Evolutionary conservation across 352 stramenopile species (phyloP).

Genomic region (Pythium rishiriense): DNA sequence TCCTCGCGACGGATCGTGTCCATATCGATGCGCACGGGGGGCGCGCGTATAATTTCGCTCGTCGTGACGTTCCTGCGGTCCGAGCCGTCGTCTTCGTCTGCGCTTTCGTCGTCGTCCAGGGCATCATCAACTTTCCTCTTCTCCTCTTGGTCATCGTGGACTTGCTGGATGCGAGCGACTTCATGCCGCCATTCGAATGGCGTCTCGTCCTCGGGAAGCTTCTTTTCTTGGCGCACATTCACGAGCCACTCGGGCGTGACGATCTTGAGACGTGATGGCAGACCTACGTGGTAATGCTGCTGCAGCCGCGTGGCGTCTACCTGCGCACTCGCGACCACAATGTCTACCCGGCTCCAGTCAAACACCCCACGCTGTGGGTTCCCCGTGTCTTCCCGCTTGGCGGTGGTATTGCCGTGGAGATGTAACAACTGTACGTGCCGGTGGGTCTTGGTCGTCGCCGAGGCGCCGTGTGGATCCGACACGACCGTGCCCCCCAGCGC

Average conservation of each 20-base stretch:
- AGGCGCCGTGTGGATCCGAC: conserved; percentile 2
- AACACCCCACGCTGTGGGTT: conserved; percentile 17
- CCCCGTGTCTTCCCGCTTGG: background rate
- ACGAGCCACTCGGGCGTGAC: conserved; percentile 72
- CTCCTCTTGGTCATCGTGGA: background rate
- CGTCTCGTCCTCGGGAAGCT: conserved; percentile 27
- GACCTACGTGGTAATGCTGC: conserved; percentile 34
- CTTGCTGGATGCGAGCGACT: conserved; percentile 15
- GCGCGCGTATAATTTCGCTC: conserved; percentile 43
- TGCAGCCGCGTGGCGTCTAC: conserved; percentile 39
- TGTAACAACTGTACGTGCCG: conserved; percentile 12
- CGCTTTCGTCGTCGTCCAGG: conserved; percentile 26
- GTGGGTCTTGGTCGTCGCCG: conserved; percentile 15
- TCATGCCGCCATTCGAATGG: conserved; percentile 44
- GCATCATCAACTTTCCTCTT: background rate
- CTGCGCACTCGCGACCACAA: conserved; percentile 48
- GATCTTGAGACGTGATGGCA: conserved; percentile 41
- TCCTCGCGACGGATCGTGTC: conserved; percentile 45
- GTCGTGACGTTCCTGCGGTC: conserved; percentile 37
- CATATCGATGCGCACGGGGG: conserved; percentile 36
- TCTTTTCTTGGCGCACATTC: conserved; percentile 47
- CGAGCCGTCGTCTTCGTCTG: conserved; percentile 50
- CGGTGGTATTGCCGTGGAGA: conserved; percentile 11
- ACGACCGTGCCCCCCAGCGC: conserved; percentile 54
- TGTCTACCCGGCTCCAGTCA: conserved; percentile 45